phyloP scores from a whole-genome alignment of 2,329 filamentous ascomycete genomes.

The Fusarium floridanum region DNA sequence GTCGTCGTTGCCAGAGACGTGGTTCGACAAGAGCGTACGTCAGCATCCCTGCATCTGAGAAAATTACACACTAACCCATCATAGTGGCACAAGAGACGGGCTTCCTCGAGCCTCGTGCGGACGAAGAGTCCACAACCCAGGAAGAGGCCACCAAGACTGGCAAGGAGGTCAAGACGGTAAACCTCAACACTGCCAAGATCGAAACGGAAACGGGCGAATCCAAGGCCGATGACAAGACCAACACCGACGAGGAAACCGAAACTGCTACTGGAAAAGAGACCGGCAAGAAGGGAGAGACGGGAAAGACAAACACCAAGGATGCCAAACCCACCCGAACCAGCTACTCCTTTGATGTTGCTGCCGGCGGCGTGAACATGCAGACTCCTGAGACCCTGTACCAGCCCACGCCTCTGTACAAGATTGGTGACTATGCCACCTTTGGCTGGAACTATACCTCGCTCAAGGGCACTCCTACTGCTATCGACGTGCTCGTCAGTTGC shows the following conservation, averaged over 20 bases:
- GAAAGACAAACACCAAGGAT: conserved; percentile 35
- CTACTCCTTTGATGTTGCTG: conserved; percentile 61
- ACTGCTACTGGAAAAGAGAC: conserved; percentile 29
- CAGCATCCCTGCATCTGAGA: neutral
- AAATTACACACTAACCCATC: conserved; percentile 14
- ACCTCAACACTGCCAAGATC: conserved; percentile 56
- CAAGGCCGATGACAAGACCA: neutral
- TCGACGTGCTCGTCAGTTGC: conserved; percentile 72
- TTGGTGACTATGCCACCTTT: conserved; percentile 71
- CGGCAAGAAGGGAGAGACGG: conserved; percentile 30
- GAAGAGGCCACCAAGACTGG: conserved; percentile 40
- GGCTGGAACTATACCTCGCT: conserved; percentile 76
- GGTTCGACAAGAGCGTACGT: conserved; percentile 25
- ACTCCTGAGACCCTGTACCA: conserved; percentile 61
- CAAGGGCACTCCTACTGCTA: conserved; percentile 67
- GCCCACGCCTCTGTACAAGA: conserved; percentile 68
- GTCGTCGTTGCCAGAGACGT: conserved; percentile 56
- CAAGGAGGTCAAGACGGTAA: conserved; percentile 47
- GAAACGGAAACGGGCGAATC: conserved; percentile 21
- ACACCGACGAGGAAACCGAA: conserved; percentile 3
- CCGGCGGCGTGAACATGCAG: conserved; percentile 66
- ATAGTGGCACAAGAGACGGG: conserved; percentile 35
- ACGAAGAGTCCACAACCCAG: conserved; percentile 10
- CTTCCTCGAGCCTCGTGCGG: conserved; percentile 23
- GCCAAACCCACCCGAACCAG: conserved; percentile 52